These are phyloP conservation scores for Aspergillus sp. DNA, from an alignment of 2,329 filamentous ascomycete genomes.

Conservation along the genomic window DNA sequence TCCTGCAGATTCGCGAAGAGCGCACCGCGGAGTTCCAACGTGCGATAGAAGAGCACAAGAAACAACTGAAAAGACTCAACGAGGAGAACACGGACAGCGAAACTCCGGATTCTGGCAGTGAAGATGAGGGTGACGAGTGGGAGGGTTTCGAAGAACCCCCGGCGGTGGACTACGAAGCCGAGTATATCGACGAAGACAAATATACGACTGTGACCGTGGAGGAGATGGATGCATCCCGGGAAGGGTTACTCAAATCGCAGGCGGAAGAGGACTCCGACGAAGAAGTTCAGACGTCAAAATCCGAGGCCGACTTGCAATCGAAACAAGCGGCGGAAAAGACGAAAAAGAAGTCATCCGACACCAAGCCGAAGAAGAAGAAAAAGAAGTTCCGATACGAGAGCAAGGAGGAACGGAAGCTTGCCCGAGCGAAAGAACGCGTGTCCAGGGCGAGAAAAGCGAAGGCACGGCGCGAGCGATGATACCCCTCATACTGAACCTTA, in stretches of 20 bases:
- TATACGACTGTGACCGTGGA: conserved; percentile 95
- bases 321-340: conserved; percentile 48
- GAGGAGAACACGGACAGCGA: conserved; percentile 29
- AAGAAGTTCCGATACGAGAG: conserved; percentile 91
- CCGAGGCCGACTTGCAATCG: conserved; percentile 27
- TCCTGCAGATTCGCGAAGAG: conserved; percentile 71
- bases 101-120: conserved; percentile 24
- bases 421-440: conserved; percentile 60
- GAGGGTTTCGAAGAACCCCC: conserved; percentile 58
- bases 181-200: conserved; percentile 94
- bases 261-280: conserved; percentile 25
- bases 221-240: conserved; percentile 73
- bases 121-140: conserved; percentile 57
- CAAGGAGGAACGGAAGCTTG: conserved; percentile 72
- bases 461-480: conserved; percentile 44
- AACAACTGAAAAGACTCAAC: conserved; percentile 62
- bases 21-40: conserved; percentile 77
- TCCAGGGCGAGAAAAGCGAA: conserved; percentile 70
- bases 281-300: conserved; percentile 23
- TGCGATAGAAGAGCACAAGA: conserved; percentile 75
- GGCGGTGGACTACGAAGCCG: conserved; percentile 74
- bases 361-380: conserved; percentile 74
- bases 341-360: conserved; percentile 40
- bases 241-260: conserved; percentile 63
- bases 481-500: neutral